Evolutionary conservation across 2,329 filamentous ascomycete species (phyloP), one percentile per base, ranked within the genome.

Genomic region (Moelleriella libera): DNA sequence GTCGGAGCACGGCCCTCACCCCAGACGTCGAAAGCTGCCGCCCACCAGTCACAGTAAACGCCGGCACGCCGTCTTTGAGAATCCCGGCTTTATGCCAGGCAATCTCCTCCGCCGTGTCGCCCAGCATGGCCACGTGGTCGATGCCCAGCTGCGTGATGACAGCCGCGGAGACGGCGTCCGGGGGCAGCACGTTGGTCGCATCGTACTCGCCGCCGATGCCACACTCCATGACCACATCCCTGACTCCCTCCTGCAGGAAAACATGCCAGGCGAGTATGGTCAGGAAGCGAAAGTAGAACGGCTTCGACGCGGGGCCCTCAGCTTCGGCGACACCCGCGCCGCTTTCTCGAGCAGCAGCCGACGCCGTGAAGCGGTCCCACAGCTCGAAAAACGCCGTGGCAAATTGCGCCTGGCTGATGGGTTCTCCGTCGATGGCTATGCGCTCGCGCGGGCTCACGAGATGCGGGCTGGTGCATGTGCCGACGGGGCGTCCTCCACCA

Each of bases 151-250:
- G 88, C 21, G 88, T 82, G 39, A 96, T 80, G 0, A 83, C 85
- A 1, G 80, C 76, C 1, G 81, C 82, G 6, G 77, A 81, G 1
- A 88, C 83, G 10, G 76, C 72, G 9, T 74, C 69, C 0, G 66
- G 48, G 0, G 72, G 71, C 5, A 98, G 65, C 28, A 97, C 76
- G 58, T 97, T 97, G 8, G 92, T 98, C 30, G 85, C 84, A 59
- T 97, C 90, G 58, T 88, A 88, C 65, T 95, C 87, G 45, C 89
- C 92, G 12, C 92, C 92, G 52, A 97, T 94, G 1, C 92, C 92
- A 57, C 88, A 94, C 66, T 98, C 92, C 34, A 97, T 75, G 8
- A 97, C 80, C 0, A 88, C 89, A 14, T 80, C 80, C 52, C 82
- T 73, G 0, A 96, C 81, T 1, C 83, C 82, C 60, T 92, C 83